Conservation (phyloP, 2,329 filamentous ascomycete species). For the Cladosporium sp. region DNA sequence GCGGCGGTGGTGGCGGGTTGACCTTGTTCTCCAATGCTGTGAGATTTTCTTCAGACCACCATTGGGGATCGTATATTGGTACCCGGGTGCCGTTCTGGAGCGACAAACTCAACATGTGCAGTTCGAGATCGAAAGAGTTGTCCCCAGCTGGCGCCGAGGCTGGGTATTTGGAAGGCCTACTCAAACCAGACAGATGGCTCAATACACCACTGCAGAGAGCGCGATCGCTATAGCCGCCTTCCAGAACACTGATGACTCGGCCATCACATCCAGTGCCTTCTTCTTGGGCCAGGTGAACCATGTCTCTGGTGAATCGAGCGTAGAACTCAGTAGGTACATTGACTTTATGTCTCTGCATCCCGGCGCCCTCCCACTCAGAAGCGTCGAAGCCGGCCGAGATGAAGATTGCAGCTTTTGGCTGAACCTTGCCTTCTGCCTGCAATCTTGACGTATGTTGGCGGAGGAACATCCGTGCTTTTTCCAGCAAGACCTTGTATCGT, state of each 20-base stretch:
- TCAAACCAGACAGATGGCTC: slow-evolving; percentile 84
- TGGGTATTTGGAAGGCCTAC: slow-evolving; percentile 33
- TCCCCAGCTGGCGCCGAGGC: not conserved
- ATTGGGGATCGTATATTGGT: slow-evolving; percentile 40
- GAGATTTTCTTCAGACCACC: slow-evolving; percentile 57
- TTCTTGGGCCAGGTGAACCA: slow-evolving; percentile 79
- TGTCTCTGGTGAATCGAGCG: slow-evolving; percentile 81
- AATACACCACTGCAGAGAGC: slow-evolving; percentile 85
- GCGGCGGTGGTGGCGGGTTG: slow-evolving; percentile 50
- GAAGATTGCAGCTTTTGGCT: slow-evolving; percentile 84
- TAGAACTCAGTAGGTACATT: slow-evolving; percentile 98
- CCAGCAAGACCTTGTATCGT: slow-evolving; percentile 73
- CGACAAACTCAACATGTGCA: slow-evolving; percentile 15
- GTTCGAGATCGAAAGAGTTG: not conserved
- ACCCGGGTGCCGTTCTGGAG: slow-evolving; percentile 3
- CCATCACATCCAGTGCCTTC: slow-evolving; percentile 76
- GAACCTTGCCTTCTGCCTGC: slow-evolving; percentile 55
- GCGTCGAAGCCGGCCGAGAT: slow-evolving; percentile 96
- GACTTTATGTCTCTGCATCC: slow-evolving; percentile 94
- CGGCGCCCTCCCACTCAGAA: slow-evolving; percentile 86
- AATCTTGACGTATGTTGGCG: slow-evolving; percentile 68
- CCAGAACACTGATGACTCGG: slow-evolving; percentile 86
- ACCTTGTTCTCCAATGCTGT: slow-evolving; percentile 67
- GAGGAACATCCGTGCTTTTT: slow-evolving; percentile 80
- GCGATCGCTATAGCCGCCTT: slow-evolving; percentile 93